Evolutionary conservation across 2,329 filamentous ascomycete species (phyloP), one percentile per base, ranked within the genome.

Genomic region (Tricladium varicosporioides): DNA sequence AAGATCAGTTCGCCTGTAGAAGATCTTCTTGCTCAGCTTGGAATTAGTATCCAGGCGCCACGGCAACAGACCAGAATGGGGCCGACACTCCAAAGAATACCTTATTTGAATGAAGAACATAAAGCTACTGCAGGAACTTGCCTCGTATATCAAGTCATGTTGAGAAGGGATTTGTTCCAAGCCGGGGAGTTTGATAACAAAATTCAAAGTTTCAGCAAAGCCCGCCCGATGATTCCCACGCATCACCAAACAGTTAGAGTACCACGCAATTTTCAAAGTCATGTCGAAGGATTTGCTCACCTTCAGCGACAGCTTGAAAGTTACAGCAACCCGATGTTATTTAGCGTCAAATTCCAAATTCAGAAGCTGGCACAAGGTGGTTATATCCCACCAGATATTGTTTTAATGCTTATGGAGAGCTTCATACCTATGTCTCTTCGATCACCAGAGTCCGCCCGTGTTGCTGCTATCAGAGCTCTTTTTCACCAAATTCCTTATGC

Each of bases 371-470:
- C 85, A 0, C 76, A 79, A 64, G 88, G 88, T 62, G 83, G 81
- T 18, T 83, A 80, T 54, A 74, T 91, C 1, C 74, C 82, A 11
- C 87, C 88, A 0, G 63, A 66, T 0, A 80, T 73, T 1, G 81
- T 84, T n/a, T n/a, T n/a, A n/a, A n/a, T n/a, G n/a, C n/a, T n/a
- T n/a, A n/a, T n/a, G n/a, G n/a, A n/a, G n/a, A n/a, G n/a, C n/a
- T n/a, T n/a, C n/a, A n/a, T n/a, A 0, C 70, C 65, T 48, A 44
- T 70, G 50, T 66, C 48, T 51, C 69, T 48, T 11, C 60, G 57
- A 10, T 68, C 58, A 14, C 13, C 44, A 57, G 22, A 69, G 15
- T 75, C 75, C 0, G 73, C 85, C 5, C 81, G 84, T 1, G 73
- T 78, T 1, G 74, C 76, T 5, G 79, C 85, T 0, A 73, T 89